Conservation (phyloP, 2,329 filamentous ascomycete genomes). For the Diaporthe humulicola region DNA sequence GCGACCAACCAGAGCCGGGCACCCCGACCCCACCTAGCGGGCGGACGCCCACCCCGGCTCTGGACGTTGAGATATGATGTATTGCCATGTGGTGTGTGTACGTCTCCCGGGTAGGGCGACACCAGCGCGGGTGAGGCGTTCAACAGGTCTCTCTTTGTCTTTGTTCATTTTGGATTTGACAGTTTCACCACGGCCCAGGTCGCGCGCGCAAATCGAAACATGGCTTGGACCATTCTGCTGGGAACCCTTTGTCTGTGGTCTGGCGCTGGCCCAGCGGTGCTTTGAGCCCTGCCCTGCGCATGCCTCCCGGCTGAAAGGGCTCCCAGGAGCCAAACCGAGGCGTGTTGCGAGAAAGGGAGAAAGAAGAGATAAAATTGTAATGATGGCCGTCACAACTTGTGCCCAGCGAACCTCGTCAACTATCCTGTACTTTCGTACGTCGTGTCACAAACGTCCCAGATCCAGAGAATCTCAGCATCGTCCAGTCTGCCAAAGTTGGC, state of each 20-base stretch:
- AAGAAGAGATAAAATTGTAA: conserved; percentile 30
- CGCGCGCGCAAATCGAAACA: conserved; percentile 26
- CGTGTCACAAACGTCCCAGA: conserved; percentile 1
- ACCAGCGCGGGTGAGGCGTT: conserved; percentile 16
- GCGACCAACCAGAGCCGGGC: conserved; percentile 24
- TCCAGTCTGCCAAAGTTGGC: conserved; percentile 5
- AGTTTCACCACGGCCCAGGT: conserved; percentile 29
- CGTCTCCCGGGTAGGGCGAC: not conserved
- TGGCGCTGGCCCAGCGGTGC: conserved; percentile 9
- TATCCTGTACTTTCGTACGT: conserved; percentile 19
- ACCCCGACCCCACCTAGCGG: conserved; percentile 12
- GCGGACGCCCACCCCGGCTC: conserved; percentile 3
- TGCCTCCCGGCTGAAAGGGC: conserved; percentile 24
- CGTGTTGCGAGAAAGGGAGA: conserved; percentile 16
- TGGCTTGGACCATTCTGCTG: conserved; percentile 29
- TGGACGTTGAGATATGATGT: conserved; percentile 31
- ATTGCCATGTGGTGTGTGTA: conserved; percentile 21
- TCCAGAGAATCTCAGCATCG: conserved; percentile 4
- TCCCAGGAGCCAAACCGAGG: conserved; percentile 6
- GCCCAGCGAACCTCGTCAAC: not conserved
- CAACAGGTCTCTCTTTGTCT: conserved; percentile 25
- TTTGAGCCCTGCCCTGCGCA: conserved; percentile 14
- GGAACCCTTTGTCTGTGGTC: conserved; percentile 33
- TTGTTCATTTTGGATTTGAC: conserved; percentile 22
- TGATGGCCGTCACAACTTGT: conserved; percentile 9